These are phyloP conservation scores for Fusarium cyanostomum DNA, from an alignment of 2,329 filamentous ascomycete genomes.

Conservation along the genomic window DNA sequence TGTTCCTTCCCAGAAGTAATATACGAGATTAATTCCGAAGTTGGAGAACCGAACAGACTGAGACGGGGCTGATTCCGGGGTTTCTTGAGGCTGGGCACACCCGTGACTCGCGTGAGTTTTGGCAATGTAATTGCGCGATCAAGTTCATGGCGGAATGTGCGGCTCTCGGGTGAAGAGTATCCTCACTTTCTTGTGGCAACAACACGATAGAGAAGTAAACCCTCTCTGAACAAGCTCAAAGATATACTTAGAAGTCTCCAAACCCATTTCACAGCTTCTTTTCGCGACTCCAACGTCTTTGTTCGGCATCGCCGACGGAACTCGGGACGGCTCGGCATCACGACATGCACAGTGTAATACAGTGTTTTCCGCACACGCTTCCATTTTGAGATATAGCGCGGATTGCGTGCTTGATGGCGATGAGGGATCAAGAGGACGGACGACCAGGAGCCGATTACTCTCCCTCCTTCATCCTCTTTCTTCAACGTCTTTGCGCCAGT, in stretches of 20 bases:
- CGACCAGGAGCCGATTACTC: slow-evolving; percentile 10
- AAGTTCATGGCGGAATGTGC: neutral
- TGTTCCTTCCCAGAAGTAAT: no score
- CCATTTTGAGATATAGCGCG: slow-evolving; percentile 23
- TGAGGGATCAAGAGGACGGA: slow-evolving; percentile 11
- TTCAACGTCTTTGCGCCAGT: slow-evolving; percentile 21
- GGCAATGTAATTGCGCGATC: slow-evolving; percentile 3
- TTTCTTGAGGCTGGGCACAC: neutral
- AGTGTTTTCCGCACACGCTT: slow-evolving; percentile 5
- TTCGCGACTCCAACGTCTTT: neutral
- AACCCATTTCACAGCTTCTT: neutral
- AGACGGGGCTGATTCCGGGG: no score
- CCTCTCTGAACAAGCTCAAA: neutral
- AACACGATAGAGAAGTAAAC: neutral
- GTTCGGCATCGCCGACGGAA: slow-evolving; percentile 14
- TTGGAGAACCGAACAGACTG: neutral
- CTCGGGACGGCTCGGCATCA: slow-evolving; percentile 31
- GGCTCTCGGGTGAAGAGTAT: slow-evolving; percentile 23
- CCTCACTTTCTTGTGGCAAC: no score
- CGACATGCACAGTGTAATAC: slow-evolving; percentile 9
- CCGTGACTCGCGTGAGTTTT: neutral
- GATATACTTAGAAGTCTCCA: neutral
- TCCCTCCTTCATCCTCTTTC: slow-evolving; percentile 31
- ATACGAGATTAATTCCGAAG: neutral
- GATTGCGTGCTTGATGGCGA: slow-evolving; percentile 34